Percentiles rank a stretch among this genome's conserved stretches.
These are phyloP conservation scores for Chenopodium berlandieri DNA, from an alignment of 148 eudicot genomes.

Conservation along the genomic window DNA sequence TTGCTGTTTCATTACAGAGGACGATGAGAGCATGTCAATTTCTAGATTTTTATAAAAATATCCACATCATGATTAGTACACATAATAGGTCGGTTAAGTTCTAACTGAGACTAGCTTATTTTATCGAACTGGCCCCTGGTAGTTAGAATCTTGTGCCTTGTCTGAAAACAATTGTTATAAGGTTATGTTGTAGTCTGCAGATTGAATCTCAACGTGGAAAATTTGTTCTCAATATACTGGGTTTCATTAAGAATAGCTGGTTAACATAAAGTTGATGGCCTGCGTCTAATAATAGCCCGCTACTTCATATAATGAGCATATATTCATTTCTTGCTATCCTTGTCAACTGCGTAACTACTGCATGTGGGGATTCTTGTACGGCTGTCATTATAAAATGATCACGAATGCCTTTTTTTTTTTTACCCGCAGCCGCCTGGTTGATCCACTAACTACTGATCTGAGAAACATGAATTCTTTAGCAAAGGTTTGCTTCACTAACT, in stretches of 20 bases:
- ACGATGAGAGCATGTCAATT: neutral
- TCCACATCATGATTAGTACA: neutral
- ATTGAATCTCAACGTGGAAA: neutral
- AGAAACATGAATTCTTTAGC: slow-evolving; percentile 90
- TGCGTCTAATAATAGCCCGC: neutral
- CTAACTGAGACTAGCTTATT: neutral
- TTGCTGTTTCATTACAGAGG: neutral
- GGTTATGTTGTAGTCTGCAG: neutral
- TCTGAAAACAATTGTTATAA: neutral
- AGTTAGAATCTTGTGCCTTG: no score
- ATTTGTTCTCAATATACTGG: neutral
- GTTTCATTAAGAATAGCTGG: neutral
- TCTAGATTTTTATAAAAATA: neutral
- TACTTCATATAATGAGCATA: neutral
- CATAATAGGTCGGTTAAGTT: neutral
- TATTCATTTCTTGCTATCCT: neutral
- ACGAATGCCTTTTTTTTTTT: slow-evolving; percentile 9
- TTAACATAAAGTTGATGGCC: neutral
- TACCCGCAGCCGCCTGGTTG: slow-evolving; percentile 75
- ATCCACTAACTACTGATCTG: slow-evolving; percentile 82
- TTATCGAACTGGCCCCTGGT: neutral
- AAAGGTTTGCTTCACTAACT: slow-evolving; percentile 50
- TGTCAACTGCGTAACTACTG: neutral
- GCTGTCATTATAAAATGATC: slow-evolving; percentile 1
- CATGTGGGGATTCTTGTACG: neutral